Evolutionary conservation across 179 eudicot species (phyloP).

Genomic region (Silene coronaria): DNA sequence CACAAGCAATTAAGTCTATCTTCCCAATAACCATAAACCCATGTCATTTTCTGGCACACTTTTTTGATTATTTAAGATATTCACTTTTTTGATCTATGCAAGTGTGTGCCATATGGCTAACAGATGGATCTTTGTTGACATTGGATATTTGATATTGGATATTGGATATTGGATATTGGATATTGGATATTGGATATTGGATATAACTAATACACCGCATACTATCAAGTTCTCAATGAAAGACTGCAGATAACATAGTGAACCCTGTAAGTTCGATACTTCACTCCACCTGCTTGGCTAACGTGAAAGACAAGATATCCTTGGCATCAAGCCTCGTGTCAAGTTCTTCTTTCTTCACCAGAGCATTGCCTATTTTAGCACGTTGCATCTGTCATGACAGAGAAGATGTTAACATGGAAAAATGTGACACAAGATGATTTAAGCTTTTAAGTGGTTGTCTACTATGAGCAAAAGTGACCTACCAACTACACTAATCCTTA

Average conservation of each 20-base stretch:
- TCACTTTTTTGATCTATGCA: neutral
- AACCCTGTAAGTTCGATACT: neutral
- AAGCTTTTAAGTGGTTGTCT: neutral
- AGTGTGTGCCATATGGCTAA: neutral
- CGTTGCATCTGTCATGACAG: conserved; percentile 61
- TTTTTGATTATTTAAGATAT: neutral
- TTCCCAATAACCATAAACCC: neutral
- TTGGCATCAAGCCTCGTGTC: conserved; percentile 45
- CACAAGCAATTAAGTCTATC: neutral
- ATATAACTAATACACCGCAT: neutral
- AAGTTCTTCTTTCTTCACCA: conserved; percentile 36
- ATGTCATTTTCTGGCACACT: conserved; percentile 1
- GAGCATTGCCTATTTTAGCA: conserved; percentile 58
- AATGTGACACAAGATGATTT: neutral
- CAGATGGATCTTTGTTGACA: neutral
- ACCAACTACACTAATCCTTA: neutral
- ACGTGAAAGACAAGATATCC: conserved; percentile 65
- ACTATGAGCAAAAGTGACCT: neutral
- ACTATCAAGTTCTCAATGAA: conserved; percentile 10
- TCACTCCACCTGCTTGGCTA: conserved; percentile 62
- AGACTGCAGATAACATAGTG: neutral
- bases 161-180: neutral
- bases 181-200: neutral
- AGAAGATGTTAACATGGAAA: neutral
- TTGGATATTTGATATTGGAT: neutral